Evolutionary conservation across 106 monocot genomes (phyloP).

Genomic region (Allium fistulosum): DNA sequence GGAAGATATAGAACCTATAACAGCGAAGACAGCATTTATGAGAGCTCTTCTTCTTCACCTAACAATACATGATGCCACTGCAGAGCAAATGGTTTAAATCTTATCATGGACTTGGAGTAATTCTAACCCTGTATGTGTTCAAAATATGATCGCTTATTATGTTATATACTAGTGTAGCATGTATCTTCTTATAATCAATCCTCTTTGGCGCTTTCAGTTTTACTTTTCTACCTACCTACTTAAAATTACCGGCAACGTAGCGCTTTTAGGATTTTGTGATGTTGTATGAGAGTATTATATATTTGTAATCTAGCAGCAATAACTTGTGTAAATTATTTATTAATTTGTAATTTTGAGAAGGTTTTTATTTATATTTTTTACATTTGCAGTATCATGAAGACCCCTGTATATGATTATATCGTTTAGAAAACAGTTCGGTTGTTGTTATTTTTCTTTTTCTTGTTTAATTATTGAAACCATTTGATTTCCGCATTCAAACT

Average conservation of each 20-base stretch:
- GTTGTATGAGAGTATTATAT: not conserved
- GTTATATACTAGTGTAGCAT: not conserved
- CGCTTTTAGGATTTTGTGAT: constrained; percentile 19
- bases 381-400: no score
- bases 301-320: no score
- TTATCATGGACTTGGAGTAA: constrained; percentile 41
- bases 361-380: no score
- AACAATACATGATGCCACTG: constrained; percentile 16
- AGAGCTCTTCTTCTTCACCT: constrained; percentile 15
- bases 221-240: constrained; percentile 5
- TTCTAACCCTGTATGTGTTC: constrained; percentile 13
- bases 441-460: no score
- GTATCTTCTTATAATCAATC: not conserved
- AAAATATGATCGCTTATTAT: constrained; percentile 6
- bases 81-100: constrained; percentile 10
- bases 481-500: no score
- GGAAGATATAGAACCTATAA: constrained; percentile 26
- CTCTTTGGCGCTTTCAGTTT: not conserved
- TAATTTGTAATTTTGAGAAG: no score
- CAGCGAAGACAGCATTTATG: constrained; percentile 30
- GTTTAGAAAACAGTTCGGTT: no score
- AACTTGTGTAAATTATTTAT: no score
- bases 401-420: no score
- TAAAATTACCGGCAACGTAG: constrained; percentile 12
- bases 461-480: no score